Conservation (phyloP, 495 filamentous ascomycete genomes). For the Neurospora sp. region DNA sequence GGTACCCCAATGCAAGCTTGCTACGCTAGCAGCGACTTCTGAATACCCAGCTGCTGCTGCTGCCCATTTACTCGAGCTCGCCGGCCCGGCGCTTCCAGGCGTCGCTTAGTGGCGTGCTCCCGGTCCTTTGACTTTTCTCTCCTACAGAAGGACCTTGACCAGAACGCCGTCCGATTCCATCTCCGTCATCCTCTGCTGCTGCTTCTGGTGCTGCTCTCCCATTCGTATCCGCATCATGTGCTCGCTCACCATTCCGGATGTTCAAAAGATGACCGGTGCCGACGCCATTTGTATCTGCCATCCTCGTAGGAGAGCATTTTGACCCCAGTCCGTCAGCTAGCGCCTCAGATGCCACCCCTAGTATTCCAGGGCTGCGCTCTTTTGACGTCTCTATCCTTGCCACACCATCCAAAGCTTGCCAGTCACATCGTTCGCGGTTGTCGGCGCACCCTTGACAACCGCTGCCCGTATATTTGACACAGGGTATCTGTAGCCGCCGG, state of each 20-base stretch:
- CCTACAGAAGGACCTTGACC: neutral
- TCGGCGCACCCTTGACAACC: slow-evolving; percentile 81
- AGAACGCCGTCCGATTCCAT: neutral
- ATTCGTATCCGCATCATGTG: neutral
- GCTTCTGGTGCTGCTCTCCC: neutral
- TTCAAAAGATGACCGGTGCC: neutral
- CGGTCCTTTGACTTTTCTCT: neutral
- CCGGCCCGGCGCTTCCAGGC: neutral
- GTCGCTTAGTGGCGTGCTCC: neutral
- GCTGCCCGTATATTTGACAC: slow-evolving; percentile 65
- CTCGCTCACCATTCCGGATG: neutral
- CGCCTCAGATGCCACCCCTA: neutral
- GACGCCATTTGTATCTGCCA: neutral
- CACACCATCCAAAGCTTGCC: slow-evolving; percentile 30
- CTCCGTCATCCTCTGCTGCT: neutral
- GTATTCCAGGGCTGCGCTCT: neutral
- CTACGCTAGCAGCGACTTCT: neutral
- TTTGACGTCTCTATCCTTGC: slow-evolving; percentile 6
- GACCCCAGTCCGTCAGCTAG: neutral
- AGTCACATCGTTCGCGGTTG: slow-evolving; percentile 78
- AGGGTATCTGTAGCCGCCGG: slow-evolving; percentile 67
- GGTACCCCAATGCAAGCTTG: neutral
- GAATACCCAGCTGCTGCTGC: neutral
- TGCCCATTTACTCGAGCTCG: neutral
- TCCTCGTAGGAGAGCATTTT: neutral